Percentiles rank a stretch among this genome's conserved stretches.
These are phyloP conservation scores for Sphagnum fallax DNA, from an alignment of 228 moss, liverwort and hornwort species.

Conservation along the genomic window DNA sequence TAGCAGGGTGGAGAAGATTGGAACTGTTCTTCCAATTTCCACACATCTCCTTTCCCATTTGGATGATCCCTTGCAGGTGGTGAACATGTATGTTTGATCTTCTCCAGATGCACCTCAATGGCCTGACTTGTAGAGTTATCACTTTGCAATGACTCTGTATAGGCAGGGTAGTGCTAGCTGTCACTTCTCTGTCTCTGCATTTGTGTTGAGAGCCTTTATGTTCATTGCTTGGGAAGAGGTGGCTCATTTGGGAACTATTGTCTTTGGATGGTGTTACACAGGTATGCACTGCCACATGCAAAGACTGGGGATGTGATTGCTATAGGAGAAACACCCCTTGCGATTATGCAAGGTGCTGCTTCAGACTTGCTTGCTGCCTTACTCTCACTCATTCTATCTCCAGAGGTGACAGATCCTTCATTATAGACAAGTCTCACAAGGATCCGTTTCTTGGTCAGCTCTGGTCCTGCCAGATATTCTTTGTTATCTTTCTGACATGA, in stretches of 20 bases:
- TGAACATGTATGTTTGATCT: conserved; percentile 43
- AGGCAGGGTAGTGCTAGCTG: background rate
- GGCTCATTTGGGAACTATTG: background rate
- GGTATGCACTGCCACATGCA: conserved; percentile 80
- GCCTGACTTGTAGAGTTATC: background rate
- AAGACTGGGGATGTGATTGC: conserved; percentile 82
- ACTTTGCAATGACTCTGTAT: background rate
- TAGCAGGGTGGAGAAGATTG: conserved; percentile 37
- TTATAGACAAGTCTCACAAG: background rate
- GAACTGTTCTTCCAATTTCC: conserved; percentile 71
- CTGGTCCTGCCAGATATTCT: too few species aligned
- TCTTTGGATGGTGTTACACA: conserved; percentile 16
- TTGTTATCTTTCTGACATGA: too few species aligned
- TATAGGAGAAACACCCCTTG: conserved; percentile 94
- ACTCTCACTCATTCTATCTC: background rate
- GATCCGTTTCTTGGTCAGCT: too few species aligned
- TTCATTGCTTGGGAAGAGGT: background rate
- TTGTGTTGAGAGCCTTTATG: too few species aligned
- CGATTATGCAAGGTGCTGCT: conserved; percentile 91
- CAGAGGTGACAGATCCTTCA: background rate
- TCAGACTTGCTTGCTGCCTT: background rate
- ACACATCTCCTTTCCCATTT: conserved; percentile 94
- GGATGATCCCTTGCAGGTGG: conserved; percentile 92
- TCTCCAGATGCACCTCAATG: background rate
- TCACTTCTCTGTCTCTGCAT: too few species aligned